phyloP scores from a whole-genome alignment of 441 rosid species.

The Croton setiger region DNA sequence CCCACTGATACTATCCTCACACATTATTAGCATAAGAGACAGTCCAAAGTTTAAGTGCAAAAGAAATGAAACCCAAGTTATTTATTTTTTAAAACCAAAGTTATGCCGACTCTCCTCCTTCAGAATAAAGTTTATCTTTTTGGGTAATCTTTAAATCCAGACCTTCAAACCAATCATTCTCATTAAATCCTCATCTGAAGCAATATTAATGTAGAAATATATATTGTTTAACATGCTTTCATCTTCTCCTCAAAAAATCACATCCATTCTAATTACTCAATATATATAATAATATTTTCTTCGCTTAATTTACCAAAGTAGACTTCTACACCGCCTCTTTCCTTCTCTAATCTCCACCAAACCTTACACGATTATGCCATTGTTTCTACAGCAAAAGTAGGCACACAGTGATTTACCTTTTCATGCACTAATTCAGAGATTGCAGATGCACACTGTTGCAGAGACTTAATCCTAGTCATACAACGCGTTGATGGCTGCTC shows the following conservation, averaged over 20 bases:
- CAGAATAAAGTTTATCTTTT: neutral
- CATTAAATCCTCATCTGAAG: neutral
- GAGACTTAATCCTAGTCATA: conserved; percentile 71
- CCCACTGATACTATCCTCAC: neutral
- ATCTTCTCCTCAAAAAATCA: neutral
- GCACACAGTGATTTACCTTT: conserved; percentile 42
- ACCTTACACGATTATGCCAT: neutral
- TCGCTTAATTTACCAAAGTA: neutral
- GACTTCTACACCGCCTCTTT: neutral
- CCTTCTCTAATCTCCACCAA: neutral
- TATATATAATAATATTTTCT: neutral
- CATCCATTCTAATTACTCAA: neutral
- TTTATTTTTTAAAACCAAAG: too few relatives aligned
- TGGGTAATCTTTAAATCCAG: neutral
- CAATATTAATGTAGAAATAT: neutral
- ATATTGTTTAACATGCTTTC: neutral
- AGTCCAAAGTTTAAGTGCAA: neutral
- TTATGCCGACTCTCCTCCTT: neutral
- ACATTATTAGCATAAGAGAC: neutral
- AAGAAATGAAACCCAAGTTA: neutral
- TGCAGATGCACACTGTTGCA: conserved; percentile 69
- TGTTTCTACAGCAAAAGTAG: conserved; percentile 4
- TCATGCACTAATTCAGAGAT: conserved; percentile 59
- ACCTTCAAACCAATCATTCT: neutral
- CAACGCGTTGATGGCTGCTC: conserved; percentile 71